Conservation (phyloP, 1,284 basidiomycete species). For the Pholiota adiposa region DNA sequence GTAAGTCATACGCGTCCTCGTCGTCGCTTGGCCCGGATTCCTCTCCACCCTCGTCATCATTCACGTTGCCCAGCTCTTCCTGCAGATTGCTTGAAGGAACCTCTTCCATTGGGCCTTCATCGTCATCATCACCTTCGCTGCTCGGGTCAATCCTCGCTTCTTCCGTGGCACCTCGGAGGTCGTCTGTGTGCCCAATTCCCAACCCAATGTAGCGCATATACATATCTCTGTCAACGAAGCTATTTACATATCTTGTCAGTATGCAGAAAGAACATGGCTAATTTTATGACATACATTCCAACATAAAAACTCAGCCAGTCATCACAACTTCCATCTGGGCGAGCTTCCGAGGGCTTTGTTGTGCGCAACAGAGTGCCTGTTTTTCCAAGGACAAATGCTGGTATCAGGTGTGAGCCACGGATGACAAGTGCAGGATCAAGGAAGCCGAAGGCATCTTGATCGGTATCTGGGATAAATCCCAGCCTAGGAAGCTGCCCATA, state of each 20-base stretch:
- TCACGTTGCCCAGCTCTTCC: too few species aligned
- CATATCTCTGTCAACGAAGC: constrained; percentile 41
- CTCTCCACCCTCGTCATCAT: too few species aligned
- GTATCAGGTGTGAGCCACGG: constrained; percentile 39
- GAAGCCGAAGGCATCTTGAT: constrained; percentile 42
- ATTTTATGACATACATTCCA: constrained; percentile 12
- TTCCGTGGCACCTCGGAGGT: too few species aligned
- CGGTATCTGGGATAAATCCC: constrained; percentile 32
- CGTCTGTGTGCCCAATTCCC: too few species aligned
- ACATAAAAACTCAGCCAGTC: constrained; percentile 20
- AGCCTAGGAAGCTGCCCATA: constrained; percentile 32
- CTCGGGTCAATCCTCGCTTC: too few species aligned
- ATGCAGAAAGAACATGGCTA: background rate
- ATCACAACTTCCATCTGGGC: background rate
- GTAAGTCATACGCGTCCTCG: too few species aligned
- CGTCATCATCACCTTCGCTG: too few species aligned
- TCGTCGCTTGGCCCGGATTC: too few species aligned
- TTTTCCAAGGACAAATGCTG: constrained; percentile 32
- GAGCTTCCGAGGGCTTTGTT: background rate
- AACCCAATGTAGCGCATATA: constrained; percentile 23
- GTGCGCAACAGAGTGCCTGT: constrained; percentile 21
- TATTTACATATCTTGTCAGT: constrained; percentile 12
- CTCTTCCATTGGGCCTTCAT: too few species aligned
- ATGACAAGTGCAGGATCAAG: constrained; percentile 40
- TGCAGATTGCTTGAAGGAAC: too few species aligned